Base-by-base conservation (phyloP, 2,329 filamentous ascomycete genomes). In the Microsporum canis region DNA sequence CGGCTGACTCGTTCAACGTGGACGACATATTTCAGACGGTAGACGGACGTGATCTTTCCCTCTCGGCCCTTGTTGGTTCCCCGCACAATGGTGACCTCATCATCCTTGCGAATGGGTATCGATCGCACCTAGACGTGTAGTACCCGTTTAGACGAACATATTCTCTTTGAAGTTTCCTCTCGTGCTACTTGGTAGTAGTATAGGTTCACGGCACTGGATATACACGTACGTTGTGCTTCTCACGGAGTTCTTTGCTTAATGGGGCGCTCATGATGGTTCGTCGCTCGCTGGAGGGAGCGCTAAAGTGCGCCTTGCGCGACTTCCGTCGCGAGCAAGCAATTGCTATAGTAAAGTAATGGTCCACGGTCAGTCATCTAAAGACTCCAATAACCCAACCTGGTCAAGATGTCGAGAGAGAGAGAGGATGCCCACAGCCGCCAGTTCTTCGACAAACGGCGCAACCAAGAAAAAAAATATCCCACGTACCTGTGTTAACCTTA, bases 231-330 rank as follows among this genome's bases (percentile, higher is more conserved):
- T 95, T 95, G 88, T 99, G 89, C 87, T 99, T 94, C 82, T 96
- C 91, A 77, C 91, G 88, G 77, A 99, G 86, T 83, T 99, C 94
- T 85, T 96, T 95, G 83, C 84, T 88, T 71, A 96, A 85, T 73
- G 89, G 88, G 71, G 94, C 91, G 82, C 88, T 92, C 91, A 99
- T 96, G 83, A 96, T 96, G 73, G 87, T 84, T 77, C 94, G 90
- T 80, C 94, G 91, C 77, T 89, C 84, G 82, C 88, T 91, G 78
- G 91, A 96, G 71, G 91, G 91, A 70, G 94, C 94, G 78, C 84
- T 82, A 86, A 95, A 99, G 85, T 99, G 92, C 77, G 90, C 89
- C 85, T 96, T 96, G 81, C 94, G 90, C 82, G 90, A 94, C 90
- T 99, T 99, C 83, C 92, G 88, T 82, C 92, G 87, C 76, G 91